Conservation (phyloP, 2,329 filamentous ascomycete species). For the Beauveria australis region DNA sequence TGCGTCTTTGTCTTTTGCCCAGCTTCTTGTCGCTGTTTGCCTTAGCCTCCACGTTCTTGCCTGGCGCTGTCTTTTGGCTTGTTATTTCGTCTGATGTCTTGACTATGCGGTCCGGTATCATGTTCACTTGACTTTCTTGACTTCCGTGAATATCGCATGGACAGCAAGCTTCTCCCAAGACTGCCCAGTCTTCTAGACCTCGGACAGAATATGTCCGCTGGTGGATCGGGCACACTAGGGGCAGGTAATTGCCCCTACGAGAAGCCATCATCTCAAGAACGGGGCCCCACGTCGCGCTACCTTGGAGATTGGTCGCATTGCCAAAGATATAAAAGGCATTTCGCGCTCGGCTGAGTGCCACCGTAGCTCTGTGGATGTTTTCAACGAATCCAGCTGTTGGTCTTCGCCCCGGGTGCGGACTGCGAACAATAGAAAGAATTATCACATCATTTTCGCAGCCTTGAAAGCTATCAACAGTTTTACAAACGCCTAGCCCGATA, state of each 20-base stretch:
- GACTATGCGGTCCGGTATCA: background rate
- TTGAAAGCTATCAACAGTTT: slow-evolving; percentile 83
- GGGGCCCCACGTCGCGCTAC: slow-evolving; percentile 31
- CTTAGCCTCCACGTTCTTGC: too few species aligned
- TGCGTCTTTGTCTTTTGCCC: too few species aligned
- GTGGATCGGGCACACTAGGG: background rate
- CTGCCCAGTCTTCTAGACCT: background rate
- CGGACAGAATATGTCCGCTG: background rate
- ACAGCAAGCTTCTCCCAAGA: background rate
- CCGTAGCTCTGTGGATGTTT: slow-evolving; percentile 50
- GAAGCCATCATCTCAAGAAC: slow-evolving; percentile 31
- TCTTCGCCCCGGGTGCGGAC: slow-evolving; percentile 36
- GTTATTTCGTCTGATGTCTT: background rate
- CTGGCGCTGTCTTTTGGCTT: too few species aligned
- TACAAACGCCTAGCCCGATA: slow-evolving; percentile 34
- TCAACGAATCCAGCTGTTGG: slow-evolving; percentile 62
- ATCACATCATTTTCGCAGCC: slow-evolving; percentile 85
- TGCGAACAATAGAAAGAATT: slow-evolving; percentile 72
- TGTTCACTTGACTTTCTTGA: background rate
- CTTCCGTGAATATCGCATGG: background rate
- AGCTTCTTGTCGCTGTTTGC: too few species aligned
- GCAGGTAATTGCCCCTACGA: background rate
- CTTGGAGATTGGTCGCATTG: slow-evolving; percentile 50
- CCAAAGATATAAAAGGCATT: slow-evolving; percentile 81
- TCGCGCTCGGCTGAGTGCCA: slow-evolving; percentile 60